A percentile compares a stretch with the other conserved stretches of the same genome.
phyloP scores from a whole-genome alignment of 495 filamentous ascomycete genomes.

The Tuber indicum region DNA sequence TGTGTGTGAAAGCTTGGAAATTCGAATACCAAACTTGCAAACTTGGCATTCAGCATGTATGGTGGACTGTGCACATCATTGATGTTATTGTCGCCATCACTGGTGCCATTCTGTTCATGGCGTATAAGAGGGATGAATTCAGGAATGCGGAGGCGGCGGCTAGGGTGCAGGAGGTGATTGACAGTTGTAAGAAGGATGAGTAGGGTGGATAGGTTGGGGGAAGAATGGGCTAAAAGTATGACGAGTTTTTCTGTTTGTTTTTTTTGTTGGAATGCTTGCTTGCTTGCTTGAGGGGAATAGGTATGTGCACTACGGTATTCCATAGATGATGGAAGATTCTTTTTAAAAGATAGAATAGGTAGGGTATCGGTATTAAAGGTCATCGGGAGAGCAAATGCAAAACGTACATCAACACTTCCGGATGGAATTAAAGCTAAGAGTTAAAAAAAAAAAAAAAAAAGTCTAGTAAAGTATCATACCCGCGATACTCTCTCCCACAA shows the following conservation, averaged over 20 bases:
- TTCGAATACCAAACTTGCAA: slow-evolving; percentile 71
- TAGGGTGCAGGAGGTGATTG: slow-evolving; percentile 26
- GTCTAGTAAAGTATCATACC: background rate
- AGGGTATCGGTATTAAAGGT: background rate
- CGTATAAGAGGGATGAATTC: slow-evolving; percentile 27
- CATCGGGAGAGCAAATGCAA: background rate
- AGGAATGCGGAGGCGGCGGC: slow-evolving; percentile 32
- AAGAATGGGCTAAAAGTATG: background rate
- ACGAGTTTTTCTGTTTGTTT: background rate
- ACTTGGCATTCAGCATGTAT: slow-evolving; percentile 79
- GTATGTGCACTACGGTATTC: background rate
- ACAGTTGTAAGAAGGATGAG: slow-evolving; percentile 18
- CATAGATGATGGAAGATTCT: background rate
- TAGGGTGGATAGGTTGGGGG: background rate
- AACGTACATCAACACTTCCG: background rate
- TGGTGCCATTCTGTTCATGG: slow-evolving; percentile 21
- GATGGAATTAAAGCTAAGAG: background rate
- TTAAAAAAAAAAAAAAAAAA: too few species aligned
- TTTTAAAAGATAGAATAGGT: background rate
- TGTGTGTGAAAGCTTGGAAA: slow-evolving; percentile 57
- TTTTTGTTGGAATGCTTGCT: background rate
- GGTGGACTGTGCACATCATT: slow-evolving; percentile 81
- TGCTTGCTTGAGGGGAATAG: background rate
- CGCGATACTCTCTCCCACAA: background rate
- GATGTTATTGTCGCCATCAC: slow-evolving; percentile 52